phyloP scores from a whole-genome alignment of 768 basidiomycete species.

The Phlegmacium glaucopus region DNA sequence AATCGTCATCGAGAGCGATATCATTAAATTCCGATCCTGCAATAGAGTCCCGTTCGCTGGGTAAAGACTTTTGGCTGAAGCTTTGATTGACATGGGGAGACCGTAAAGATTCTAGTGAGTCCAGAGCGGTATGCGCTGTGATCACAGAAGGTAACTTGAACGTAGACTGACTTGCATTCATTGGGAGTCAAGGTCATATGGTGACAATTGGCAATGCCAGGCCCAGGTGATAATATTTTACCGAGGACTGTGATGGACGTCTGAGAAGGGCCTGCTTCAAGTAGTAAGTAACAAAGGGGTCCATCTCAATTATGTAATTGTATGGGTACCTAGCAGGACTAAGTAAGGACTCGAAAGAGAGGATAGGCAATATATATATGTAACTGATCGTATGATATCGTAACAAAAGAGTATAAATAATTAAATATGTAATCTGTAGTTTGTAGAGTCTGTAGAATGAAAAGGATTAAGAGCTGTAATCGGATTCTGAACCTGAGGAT shows the following conservation, averaged over 20 bases:
- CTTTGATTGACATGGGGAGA: slow-evolving; percentile 38
- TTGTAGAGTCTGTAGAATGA: no score
- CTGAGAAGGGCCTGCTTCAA: slow-evolving; percentile 1
- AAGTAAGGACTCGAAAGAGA: not conserved
- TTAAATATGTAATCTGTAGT: not conserved
- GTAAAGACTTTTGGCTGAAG: slow-evolving; percentile 23
- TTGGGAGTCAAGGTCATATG: slow-evolving; percentile 10
- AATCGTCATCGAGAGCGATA: slow-evolving; percentile 51
- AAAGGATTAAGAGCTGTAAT: slow-evolving; percentile 21
- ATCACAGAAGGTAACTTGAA: slow-evolving; percentile 21
- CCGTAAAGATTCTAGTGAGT: slow-evolving; percentile 44
- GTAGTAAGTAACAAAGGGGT: not conserved
- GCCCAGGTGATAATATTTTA: no score
- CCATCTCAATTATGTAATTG: not conserved
- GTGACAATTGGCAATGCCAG: not conserved
- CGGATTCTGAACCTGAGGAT: slow-evolving; percentile 35
- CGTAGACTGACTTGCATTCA: slow-evolving; percentile 15
- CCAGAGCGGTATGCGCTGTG: slow-evolving; percentile 16
- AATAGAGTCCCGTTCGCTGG: slow-evolving; percentile 35
- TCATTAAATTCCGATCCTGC: slow-evolving; percentile 67
- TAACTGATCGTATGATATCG: not conserved
- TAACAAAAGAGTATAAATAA: not conserved
- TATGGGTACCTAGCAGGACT: not conserved
- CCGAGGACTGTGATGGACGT: no score
- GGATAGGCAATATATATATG: not conserved